A percentile compares a stretch with the other conserved stretches of the same genome.
Evolutionary conservation across 257 asterid species (phyloP).

Genomic region (Petrea volubilis): DNA sequence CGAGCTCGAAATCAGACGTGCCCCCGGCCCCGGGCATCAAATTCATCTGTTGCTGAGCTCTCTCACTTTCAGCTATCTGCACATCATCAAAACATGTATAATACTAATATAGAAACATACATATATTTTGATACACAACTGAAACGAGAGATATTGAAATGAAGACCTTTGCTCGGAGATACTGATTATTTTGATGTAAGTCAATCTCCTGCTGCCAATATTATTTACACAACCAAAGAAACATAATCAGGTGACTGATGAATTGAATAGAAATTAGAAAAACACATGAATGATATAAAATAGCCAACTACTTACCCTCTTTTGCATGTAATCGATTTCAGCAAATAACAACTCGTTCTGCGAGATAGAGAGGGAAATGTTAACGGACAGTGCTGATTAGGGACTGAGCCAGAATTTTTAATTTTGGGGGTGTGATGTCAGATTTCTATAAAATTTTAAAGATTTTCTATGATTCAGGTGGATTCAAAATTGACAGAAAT

Average conservation of each 20-base stretch:
- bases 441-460: too few relatives aligned
- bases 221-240: constrained; percentile 14
- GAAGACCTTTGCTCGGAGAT: constrained; percentile 75
- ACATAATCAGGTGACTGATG: constrained; percentile 28
- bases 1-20: constrained; percentile 51
- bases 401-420: too few relatives aligned
- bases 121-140: too few relatives aligned
- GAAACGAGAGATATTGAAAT: constrained; percentile 22
- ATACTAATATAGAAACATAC: too few relatives aligned
- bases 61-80: constrained; percentile 78
- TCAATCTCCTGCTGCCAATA: constrained; percentile 74
- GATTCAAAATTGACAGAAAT: too few relatives aligned
- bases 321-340: constrained; percentile 86
- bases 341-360: constrained; percentile 88
- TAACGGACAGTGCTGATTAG: not conserved
- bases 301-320: constrained; percentile 78
- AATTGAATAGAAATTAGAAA: too few relatives aligned
- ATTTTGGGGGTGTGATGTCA: too few relatives aligned
- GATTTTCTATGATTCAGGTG: too few relatives aligned
- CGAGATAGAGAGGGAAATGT: not conserved
- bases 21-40: constrained; percentile 75
- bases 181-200: constrained; percentile 76
- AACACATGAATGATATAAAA: too few relatives aligned
- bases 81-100: too few relatives aligned
- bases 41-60: constrained; percentile 63